Base-by-base conservation (phyloP, 2,329 filamentous ascomycete genomes). In the Aspergillus caelatus region DNA sequence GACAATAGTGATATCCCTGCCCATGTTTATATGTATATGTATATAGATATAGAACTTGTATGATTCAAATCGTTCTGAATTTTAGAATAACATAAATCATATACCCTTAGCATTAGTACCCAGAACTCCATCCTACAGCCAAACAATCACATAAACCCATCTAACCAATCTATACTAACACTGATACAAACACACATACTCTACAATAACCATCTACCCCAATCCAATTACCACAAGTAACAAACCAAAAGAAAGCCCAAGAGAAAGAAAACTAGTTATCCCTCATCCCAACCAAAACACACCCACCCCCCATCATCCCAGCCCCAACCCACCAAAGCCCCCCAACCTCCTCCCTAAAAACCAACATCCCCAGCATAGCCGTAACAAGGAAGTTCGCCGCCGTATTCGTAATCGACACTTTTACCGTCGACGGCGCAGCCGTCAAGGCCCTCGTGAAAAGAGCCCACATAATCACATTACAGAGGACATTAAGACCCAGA, bases 381-480 rank as follows among this genome's bases (percentile, higher is more conserved):
- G 87, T 89, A 57, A 88, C 74, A 64, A 89, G 79, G 75, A 89
- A 89, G 70, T 89, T 89, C 3, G 86, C 82, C 58, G 84, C 84
- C 19, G 88, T 89, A 67, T 89, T 89, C 61, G 89, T 86, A 64
- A 89, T 84, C 58, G 83, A 85, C 61, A 89, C 87, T 61, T 86
- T 86, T 2, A 86, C 86, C 2, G 87, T 88, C 14, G 85, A 88
- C 41, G 83, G 82, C 0, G 84, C 83, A 21, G 86, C 83, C 0
- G 86, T 88, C 19, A 89, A 77, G 16, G 87, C 87, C 46, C 85
- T 82, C 1, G 87, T 89, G 77, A 89, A 89, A 19, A 89, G 80
- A 0, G 84, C 85, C 87, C 87, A 89, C 87, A 89, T 89, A 30
- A 86, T 81, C 32, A 83, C 82, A 70, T 88, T 89, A 78, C 88